Evolutionary conservation across 805 yeast genomes (phyloP).

Genomic region (Kazachstania kunashirensis): DNA sequence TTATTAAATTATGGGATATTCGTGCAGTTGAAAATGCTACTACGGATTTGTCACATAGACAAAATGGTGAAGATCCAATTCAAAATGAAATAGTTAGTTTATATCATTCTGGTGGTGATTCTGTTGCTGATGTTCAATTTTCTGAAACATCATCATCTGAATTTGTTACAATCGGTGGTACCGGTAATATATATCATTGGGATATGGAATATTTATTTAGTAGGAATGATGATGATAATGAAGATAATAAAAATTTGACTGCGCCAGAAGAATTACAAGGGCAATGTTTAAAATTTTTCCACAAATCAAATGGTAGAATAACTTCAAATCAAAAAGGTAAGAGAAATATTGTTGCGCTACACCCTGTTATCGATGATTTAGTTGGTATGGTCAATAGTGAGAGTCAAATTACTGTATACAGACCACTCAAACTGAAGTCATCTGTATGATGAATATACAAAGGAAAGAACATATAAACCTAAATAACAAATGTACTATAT

Average conservation of each 20-base stretch:
- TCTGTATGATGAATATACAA: no score
- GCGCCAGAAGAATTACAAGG: constrained; percentile 21
- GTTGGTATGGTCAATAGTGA: constrained; percentile 24
- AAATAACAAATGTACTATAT: no score
- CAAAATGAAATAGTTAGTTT: constrained; percentile 21
- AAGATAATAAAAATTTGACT: constrained; percentile 31
- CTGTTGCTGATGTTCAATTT: constrained; percentile 27
- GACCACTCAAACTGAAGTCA: constrained; percentile 14
- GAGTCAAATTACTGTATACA: constrained; percentile 22
- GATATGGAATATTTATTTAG: constrained; percentile 32
- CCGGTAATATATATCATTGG: constrained; percentile 30
- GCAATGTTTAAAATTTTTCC: constrained; percentile 25
- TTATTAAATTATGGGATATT: constrained; percentile 29
- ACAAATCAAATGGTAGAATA: constrained; percentile 24
- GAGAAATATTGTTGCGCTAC: constrained; percentile 22
- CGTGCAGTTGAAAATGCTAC: constrained; percentile 24
- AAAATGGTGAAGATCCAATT: constrained; percentile 23
- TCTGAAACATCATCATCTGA: constrained; percentile 24
- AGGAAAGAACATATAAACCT: no score
- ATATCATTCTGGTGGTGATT: constrained; percentile 27
- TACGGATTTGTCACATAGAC: constrained; percentile 18
- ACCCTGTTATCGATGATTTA: constrained; percentile 22
- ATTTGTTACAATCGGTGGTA: constrained; percentile 25
- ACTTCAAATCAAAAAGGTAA: constrained; percentile 12
- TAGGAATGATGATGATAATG: constrained; percentile 37